Evolutionary conservation across 352 stramenopile species (phyloP).

Genomic region (Nothophytophthora sp.): DNA sequence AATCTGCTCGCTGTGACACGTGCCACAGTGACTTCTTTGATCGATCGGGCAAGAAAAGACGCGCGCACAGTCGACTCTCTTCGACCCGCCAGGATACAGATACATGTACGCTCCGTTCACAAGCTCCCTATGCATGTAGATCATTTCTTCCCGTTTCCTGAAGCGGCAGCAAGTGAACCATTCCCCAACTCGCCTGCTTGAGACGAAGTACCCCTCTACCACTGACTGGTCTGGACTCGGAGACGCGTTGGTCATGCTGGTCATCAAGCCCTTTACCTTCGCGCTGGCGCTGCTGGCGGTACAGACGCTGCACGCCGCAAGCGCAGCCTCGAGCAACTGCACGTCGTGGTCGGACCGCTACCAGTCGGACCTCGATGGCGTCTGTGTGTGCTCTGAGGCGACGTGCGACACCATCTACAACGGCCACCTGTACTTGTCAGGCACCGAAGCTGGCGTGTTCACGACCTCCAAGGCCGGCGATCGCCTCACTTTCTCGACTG

Average conservation of each 20-base stretch:
- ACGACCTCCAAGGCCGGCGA: constrained; percentile 51
- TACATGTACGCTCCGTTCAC: too few species aligned
- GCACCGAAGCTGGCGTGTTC: constrained; percentile 47
- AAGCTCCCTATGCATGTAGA: too few species aligned
- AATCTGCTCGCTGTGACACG: too few species aligned
- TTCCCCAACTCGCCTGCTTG: constrained; percentile 21
- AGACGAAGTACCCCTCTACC: constrained; percentile 20
- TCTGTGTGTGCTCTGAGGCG: constrained; percentile 51
- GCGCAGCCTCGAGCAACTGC: constrained; percentile 26
- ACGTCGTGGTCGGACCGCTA: constrained; percentile 45
- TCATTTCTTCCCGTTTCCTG: too few species aligned
- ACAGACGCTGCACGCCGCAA: constrained; percentile 2
- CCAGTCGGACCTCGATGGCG: constrained; percentile 46
- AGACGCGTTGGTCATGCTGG: constrained; percentile 18
- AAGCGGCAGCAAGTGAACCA: too few species aligned
- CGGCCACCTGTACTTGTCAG: constrained; percentile 39
- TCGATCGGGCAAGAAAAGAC: too few species aligned
- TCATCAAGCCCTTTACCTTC: constrained; percentile 19
- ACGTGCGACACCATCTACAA: constrained; percentile 59
- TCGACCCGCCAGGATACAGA: too few species aligned
- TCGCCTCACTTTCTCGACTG: constrained; percentile 43
- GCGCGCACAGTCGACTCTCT: too few species aligned
- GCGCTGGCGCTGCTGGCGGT: constrained; percentile 17
- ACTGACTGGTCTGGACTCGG: constrained; percentile 4
- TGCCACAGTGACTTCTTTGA: too few species aligned